A percentile compares a stretch with the other conserved stretches of the same genome.
Evolutionary conservation across 1,284 basidiomycete genomes (phyloP).

Genomic region (Irpex rosettiformis): DNA sequence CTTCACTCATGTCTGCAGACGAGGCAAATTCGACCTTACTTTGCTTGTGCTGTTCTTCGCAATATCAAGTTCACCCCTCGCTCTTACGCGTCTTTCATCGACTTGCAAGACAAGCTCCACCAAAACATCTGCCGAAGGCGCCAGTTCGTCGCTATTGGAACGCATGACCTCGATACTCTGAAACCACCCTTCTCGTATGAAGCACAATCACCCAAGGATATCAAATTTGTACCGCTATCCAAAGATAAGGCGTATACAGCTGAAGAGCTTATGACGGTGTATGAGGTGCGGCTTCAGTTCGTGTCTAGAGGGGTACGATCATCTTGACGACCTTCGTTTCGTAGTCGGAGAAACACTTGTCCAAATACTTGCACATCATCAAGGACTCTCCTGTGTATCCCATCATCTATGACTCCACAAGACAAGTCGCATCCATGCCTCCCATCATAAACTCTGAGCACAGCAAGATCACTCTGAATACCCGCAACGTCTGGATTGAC

Average conservation of each 20-base stretch:
- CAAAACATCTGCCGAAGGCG: slow-evolving; percentile 92
- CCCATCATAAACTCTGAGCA: slow-evolving; percentile 98
- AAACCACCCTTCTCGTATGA: slow-evolving; percentile 90
- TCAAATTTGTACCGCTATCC: slow-evolving; percentile 87
- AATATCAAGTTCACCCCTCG: slow-evolving; percentile 86
- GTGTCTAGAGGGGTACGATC: slow-evolving; percentile 3
- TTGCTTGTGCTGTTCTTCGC: slow-evolving; percentile 89
- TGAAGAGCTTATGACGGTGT: slow-evolving; percentile 84
- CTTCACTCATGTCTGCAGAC: slow-evolving; percentile 47
- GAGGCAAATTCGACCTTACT: slow-evolving; percentile 82
- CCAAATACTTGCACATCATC: slow-evolving; percentile 90
- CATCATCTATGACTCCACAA: slow-evolving; percentile 91
- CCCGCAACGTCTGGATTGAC: slow-evolving; percentile 95
- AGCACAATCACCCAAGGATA: slow-evolving; percentile 83
- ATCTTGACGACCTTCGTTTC: neutral
- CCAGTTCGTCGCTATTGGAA: slow-evolving; percentile 94
- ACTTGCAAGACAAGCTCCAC: slow-evolving; percentile 97
- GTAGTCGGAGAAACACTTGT: slow-evolving; percentile 89
- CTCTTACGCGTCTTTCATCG: slow-evolving; percentile 97
- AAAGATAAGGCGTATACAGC: slow-evolving; percentile 76
- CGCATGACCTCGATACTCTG: slow-evolving; percentile 94
- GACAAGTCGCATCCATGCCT: slow-evolving; percentile 92
- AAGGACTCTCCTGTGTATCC: slow-evolving; percentile 95
- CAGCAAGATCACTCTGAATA: slow-evolving; percentile 96
- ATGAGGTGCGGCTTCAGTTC: slow-evolving; percentile 66